Base-by-base conservation (phyloP, 164 flowering plant genomes). In the Nymphaea thermarum region DNA sequence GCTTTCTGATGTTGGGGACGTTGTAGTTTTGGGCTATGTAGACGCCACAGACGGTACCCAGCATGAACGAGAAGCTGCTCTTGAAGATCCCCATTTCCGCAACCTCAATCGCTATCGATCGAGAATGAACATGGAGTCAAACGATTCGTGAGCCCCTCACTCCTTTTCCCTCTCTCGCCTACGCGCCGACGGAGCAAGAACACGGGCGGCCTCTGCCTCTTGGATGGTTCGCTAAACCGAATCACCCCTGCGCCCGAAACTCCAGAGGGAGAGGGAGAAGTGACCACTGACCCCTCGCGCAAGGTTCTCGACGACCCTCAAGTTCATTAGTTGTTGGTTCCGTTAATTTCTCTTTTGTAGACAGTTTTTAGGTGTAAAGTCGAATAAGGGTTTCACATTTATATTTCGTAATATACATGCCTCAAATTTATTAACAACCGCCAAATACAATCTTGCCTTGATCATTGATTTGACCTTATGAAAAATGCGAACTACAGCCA, bases 21-120 rank as follows among this genome's bases (percentile, higher is more conserved):
- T 84, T 79, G 83, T 90, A 87, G 76, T 86, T 90, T 77, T 85
- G 96, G 36, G 96, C 96, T 2, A 85, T 41, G 79, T 86, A 90
- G 44, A 87, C 66, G 10, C 96, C 93, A 18, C 66, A 71, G 41
- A 57, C 77, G 4, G 91, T 78, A 2, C 93, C 96, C 44, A 72
- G 10, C 62, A 85, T 59, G 78, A 90, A 87, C 1, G 81, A 70
- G 77, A 87, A 87, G 53, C 76, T 41, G 74, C 83, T 80, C 61
- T 62, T 80, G 70, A 85, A 75, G 51, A 86, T 60, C 11, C 89
- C 90, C 87, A 84, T 84, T 25, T n/a, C 16, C 42, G 43, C 43
- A 6, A 7, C 44, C 43, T 17, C 65, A 16, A 17, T 15, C 42
- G 36, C 43, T 62, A 62, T 25, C 57, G 57, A 51, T 51, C 57